A percentile compares a stretch with the other conserved stretches of the same genome.
Evolutionary conservation across 495 filamentous ascomycete species (phyloP).

Genomic region (Aspergillus avenaceus): DNA sequence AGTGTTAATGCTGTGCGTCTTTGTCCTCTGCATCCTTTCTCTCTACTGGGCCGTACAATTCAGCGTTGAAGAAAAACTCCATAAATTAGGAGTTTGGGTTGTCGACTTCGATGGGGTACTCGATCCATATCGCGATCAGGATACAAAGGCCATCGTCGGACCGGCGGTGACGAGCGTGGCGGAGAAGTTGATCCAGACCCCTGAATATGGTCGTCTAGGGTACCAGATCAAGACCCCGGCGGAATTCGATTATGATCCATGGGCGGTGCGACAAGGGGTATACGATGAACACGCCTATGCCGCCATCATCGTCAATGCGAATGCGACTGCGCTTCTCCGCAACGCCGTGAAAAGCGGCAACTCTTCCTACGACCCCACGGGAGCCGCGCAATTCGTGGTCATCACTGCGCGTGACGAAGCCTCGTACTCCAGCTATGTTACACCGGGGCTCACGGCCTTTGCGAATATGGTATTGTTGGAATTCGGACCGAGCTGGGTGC

Average conservation of each 20-base stretch:
- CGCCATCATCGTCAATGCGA: slow-evolving; percentile 61
- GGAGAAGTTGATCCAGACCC: slow-evolving; percentile 29
- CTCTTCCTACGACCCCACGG: slow-evolving; percentile 58
- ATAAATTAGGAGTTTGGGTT: slow-evolving; percentile 50
- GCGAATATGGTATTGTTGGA: slow-evolving; percentile 36
- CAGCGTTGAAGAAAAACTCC: slow-evolving; percentile 43
- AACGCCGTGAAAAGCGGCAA: slow-evolving; percentile 55
- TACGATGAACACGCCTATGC: slow-evolving; percentile 62
- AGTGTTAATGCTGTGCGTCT: slow-evolving; percentile 52
- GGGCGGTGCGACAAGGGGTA: slow-evolving; percentile 55
- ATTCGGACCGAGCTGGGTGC: slow-evolving; percentile 53
- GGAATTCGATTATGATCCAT: slow-evolving; percentile 55
- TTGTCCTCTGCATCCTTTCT: slow-evolving; percentile 52
- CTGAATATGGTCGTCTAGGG: slow-evolving; percentile 34
- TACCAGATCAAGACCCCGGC: slow-evolving; percentile 46
- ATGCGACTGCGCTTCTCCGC: slow-evolving; percentile 58
- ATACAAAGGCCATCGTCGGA: slow-evolving; percentile 48
- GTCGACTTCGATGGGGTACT: slow-evolving; percentile 62
- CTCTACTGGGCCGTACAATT: slow-evolving; percentile 60
- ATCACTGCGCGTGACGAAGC: slow-evolving; percentile 57
- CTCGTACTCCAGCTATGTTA: slow-evolving; percentile 49
- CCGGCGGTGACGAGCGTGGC: slow-evolving; percentile 46
- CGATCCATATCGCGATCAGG: slow-evolving; percentile 40
- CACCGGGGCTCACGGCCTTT: slow-evolving; percentile 44
- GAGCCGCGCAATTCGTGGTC: slow-evolving; percentile 56